Base-by-base conservation (phyloP, 164 flowering plant species). In the Hamamelis virginiana region DNA sequence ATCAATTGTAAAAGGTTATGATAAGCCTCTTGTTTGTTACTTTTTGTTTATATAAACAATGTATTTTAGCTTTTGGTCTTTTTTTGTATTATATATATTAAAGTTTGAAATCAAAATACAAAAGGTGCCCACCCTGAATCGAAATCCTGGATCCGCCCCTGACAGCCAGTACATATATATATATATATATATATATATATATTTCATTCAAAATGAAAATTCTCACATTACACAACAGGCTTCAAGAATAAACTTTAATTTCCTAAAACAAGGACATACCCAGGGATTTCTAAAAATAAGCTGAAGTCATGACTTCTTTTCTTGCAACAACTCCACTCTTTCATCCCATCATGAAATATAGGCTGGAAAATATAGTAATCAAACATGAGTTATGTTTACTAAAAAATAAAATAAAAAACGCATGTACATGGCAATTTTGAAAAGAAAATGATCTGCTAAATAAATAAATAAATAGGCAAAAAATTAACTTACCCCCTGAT, bases 281-380 rank as follows among this genome's bases (percentile, higher is more conserved):
- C 99, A 21, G 97, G 95, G 75, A 95, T 86, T 69, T 80, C 92
- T 28, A 95, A 75, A 70, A 95, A 95, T 60, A 91, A 81, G 77
- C 87, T 91, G 78, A 95, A 95, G 82, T 95, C 99, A 78, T 95
- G 99, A 75, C 98, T 95, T 81, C 91, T 88, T 77, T 89, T 85
- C 89, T 95, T 91, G 95, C 99, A 95, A 77, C 99, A 95, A 73
- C 97, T 92, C 99, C 99, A 95, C 62, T 92, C 98, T 79, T 92
- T 95, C 80, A 73, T 92, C 52, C 98, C 99, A 81, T 95, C 98
- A 74, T 91, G 99, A 81, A 95, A 95, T 74, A 91, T 43, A 62
- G 99, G 99, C 99, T 95, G 90, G 10, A 78, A 72, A 58, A 68
- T 33, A 60, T 18, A 5, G 44, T 6, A 41, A 50, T 63, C 23